Evolutionary conservation across 2,329 filamentous ascomycete species (phyloP), one percentile per base, ranked within the genome.

Genomic region (Colletotrichum eremochloae): DNA sequence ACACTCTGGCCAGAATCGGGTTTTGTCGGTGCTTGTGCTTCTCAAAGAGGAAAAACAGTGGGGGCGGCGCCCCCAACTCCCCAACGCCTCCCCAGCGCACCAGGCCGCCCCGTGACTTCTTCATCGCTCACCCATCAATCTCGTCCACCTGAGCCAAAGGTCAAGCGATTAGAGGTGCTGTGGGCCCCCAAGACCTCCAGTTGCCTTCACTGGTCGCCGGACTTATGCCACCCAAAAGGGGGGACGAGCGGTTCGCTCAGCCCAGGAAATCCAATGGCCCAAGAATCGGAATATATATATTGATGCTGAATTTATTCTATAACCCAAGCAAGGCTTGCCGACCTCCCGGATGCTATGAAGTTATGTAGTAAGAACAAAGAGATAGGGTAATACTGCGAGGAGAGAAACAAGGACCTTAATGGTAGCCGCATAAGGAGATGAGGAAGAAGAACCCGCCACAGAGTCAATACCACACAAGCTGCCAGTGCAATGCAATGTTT

Each of bases 401-500:
- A 29, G 2, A 38, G 7, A 31, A 24, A 20, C 29, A 42, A 42
- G 50, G 14, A 42, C n/a, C 15, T 3, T 20, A 4, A 12, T 3
- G 29, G 36, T 29, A 2, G 18, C 29, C 33, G 20, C 53, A 7
- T 14, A 20, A 38, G 33, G 20, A 12, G 53, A 56, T 15, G 5
- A 33, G 50, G 31, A 40, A 18, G 29, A 48, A 46, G 29, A 36
- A n/a, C 40, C 24, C 20, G 56, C 15, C 11, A 18, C 38, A 15
- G 48, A 48, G 9, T 46, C 12, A 29, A 65, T 36, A 56, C 70
- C 42, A 42, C 55, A 64, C 53, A 60, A 55, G 38, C 65, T 38
- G 53, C 48, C 60, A 50, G 52, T 72, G 67, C 70, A 72, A 72
- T 65, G 70, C 67, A 46, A 61, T 61, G 53, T 56, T 62, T 52